These are phyloP conservation scores for Ogataea ramenticola DNA, from an alignment of 805 yeast species.

Conservation along the genomic window DNA sequence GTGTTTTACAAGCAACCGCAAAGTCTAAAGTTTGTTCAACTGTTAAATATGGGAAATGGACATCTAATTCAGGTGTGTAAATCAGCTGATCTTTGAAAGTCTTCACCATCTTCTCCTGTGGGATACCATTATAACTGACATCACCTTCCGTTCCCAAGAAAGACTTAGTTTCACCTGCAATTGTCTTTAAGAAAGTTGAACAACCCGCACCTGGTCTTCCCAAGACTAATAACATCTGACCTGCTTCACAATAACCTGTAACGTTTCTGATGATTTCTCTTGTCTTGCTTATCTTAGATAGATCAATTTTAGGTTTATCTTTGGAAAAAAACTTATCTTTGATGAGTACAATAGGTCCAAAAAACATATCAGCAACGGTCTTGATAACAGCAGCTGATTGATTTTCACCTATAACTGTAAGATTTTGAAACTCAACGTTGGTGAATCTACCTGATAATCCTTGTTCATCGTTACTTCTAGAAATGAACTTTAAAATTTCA, in stretches of 20 bases:
- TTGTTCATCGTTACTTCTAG: slow-evolving; percentile 31
- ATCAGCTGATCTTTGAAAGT: slow-evolving; percentile 38
- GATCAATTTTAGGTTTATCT: slow-evolving; percentile 4
- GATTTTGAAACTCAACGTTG: slow-evolving; percentile 35
- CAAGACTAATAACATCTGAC: slow-evolving; percentile 46
- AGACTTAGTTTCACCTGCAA: slow-evolving; percentile 38
- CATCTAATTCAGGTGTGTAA: slow-evolving; percentile 49
- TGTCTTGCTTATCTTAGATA: slow-evolving; percentile 10
- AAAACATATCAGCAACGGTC: slow-evolving; percentile 31
- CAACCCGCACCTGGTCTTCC: slow-evolving; percentile 64
- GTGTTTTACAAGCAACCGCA: slow-evolving; percentile 52
- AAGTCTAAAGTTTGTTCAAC: slow-evolving; percentile 49
- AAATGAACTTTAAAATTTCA: slow-evolving; percentile 29
- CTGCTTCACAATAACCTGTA: slow-evolving; percentile 30
- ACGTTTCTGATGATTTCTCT: slow-evolving; percentile 16
- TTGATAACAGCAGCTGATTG: slow-evolving; percentile 30
- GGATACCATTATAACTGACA: slow-evolving; percentile 41
- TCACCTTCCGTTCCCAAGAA: slow-evolving; percentile 31
- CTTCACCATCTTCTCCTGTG: slow-evolving; percentile 37
- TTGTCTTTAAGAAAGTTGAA: slow-evolving; percentile 42
- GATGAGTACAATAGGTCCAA: slow-evolving; percentile 5
- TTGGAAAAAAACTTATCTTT: slow-evolving; percentile 1
- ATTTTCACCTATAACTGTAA: slow-evolving; percentile 34
- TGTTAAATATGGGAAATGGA: slow-evolving; percentile 46
- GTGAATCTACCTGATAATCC: slow-evolving; percentile 36